A percentile compares a stretch with the other conserved stretches of the same genome.
phyloP scores from a whole-genome alignment of 331 rosid genomes.

The Pyrus hybrid region DNA sequence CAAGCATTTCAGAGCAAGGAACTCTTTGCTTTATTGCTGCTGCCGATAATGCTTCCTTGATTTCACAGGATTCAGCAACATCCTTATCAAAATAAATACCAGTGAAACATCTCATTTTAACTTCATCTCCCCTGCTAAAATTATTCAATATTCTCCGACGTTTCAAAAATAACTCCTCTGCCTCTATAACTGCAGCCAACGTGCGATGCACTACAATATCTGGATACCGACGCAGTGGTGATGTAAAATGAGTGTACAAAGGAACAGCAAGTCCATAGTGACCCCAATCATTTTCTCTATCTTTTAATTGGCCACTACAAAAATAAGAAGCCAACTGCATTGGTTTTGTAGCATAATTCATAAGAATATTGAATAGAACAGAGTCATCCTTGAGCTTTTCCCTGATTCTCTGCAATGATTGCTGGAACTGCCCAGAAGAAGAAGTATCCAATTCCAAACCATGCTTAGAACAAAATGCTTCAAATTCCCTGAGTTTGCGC shows the following conservation, averaged over 20 bases:
- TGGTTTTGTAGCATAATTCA: slow-evolving; percentile 62
- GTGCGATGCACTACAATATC: slow-evolving; percentile 89
- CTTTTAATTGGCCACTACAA: slow-evolving; percentile 60
- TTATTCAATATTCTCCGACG: slow-evolving; percentile 18
- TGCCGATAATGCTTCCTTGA: slow-evolving; percentile 48
- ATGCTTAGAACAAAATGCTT: slow-evolving; percentile 74
- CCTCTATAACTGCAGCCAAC: slow-evolving; percentile 74
- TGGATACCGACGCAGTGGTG: slow-evolving; percentile 85
- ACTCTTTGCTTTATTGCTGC: slow-evolving; percentile 66
- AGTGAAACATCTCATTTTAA: slow-evolving; percentile 48
- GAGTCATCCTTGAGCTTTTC: slow-evolving; percentile 74
- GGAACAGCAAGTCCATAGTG: slow-evolving; percentile 83
- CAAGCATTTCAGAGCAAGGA: slow-evolving; percentile 46
- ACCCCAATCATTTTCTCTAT: slow-evolving; percentile 45
- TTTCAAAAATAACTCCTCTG: slow-evolving; percentile 60
- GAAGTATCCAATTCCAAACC: slow-evolving; percentile 65
- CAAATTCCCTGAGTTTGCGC: slow-evolving; percentile 70
- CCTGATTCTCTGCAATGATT: slow-evolving; percentile 51
- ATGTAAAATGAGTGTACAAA: slow-evolving; percentile 82
- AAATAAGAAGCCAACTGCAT: slow-evolving; percentile 85
- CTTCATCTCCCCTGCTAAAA: slow-evolving; percentile 19
- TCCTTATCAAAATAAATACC: slow-evolving; percentile 55
- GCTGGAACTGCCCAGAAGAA: slow-evolving; percentile 64
- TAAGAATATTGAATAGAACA: slow-evolving; percentile 47
- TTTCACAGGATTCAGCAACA: slow-evolving; percentile 62